phyloP scores from a whole-genome alignment of 1,139 yeast genomes.

The Lodderomyces orthopsilosis region DNA sequence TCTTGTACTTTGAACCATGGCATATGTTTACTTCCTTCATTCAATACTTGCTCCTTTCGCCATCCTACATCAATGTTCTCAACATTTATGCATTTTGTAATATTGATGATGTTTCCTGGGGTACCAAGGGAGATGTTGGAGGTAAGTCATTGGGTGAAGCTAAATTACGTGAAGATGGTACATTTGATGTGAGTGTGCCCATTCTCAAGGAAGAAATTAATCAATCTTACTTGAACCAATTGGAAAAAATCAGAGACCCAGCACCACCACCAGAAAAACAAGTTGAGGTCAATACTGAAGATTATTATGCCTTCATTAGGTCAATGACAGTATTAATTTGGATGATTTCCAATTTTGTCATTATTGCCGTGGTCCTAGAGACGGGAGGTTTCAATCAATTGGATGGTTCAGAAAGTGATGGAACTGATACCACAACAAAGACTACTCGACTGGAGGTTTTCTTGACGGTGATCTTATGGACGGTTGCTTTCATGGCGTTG shows the following conservation, averaged over 20 bases:
- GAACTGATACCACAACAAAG: slow-evolving; percentile 17
- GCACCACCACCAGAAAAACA: slow-evolving; percentile 26
- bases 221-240: slow-evolving; percentile 58
- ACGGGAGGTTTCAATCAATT: slow-evolving; percentile 60
- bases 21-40: slow-evolving; percentile 50
- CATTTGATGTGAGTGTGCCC: slow-evolving; percentile 69
- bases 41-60: slow-evolving; percentile 46
- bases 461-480: slow-evolving; percentile 73
- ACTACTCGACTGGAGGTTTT: slow-evolving; percentile 42
- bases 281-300: slow-evolving; percentile 49
- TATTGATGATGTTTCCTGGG: slow-evolving; percentile 52
- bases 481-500: slow-evolving; percentile 76
- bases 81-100: slow-evolving; percentile 51
- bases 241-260: slow-evolving; percentile 56
- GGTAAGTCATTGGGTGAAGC: slow-evolving; percentile 51
- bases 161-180: slow-evolving; percentile 64
- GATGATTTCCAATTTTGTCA: slow-evolving; percentile 71
- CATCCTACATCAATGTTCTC: slow-evolving; percentile 47
- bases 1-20: slow-evolving; percentile 50
- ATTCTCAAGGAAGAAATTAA: slow-evolving; percentile 59
- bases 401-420: slow-evolving; percentile 6
- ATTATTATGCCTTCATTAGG: slow-evolving; percentile 76
- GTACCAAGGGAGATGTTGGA: slow-evolving; percentile 49
- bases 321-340: slow-evolving; percentile 78
- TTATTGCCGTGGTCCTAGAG: slow-evolving; percentile 69